phyloP scores from a whole-genome alignment of 163 green algal species.

The Coccomyxa subellipsoidea region DNA sequence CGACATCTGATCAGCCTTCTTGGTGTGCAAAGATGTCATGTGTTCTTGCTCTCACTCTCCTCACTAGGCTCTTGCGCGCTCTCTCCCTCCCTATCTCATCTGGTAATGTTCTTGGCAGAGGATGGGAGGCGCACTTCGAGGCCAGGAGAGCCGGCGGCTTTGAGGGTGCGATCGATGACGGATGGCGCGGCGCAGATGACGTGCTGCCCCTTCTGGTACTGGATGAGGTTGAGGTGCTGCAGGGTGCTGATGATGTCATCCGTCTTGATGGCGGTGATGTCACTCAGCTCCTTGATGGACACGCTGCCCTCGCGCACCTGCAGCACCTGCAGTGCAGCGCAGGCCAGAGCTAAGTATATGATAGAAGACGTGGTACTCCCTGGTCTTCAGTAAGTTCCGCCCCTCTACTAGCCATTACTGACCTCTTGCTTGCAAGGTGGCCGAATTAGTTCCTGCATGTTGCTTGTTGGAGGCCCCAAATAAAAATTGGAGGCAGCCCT shows the following conservation, averaged over 20 bases:
- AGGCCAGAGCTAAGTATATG: not conserved
- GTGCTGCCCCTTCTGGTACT: conserved; percentile 92
- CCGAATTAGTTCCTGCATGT: too few species aligned
- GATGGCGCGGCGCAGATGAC: conserved; percentile 88
- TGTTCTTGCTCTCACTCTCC: too few species aligned
- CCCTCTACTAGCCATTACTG: too few species aligned
- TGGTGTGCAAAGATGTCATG: too few species aligned
- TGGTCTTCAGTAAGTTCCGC: too few species aligned
- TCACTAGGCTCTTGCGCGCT: too few species aligned
- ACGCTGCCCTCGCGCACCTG: conserved; percentile 67
- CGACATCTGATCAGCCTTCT: too few species aligned
- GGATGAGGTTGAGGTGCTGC: conserved; percentile 58
- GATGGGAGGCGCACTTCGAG: conserved; percentile 24
- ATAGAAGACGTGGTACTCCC: too few species aligned
- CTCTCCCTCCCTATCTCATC: too few species aligned
- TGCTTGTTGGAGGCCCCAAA: too few species aligned
- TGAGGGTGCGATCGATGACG: conserved; percentile 82
- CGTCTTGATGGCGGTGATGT: conserved; percentile 88
- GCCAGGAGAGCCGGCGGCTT: conserved; percentile 63
- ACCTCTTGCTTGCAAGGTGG: too few species aligned
- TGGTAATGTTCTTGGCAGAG: not conserved
- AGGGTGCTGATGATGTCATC: conserved; percentile 90
- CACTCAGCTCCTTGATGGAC: conserved; percentile 91
- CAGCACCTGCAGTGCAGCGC: conserved; percentile 40
- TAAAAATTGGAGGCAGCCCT: too few species aligned